A percentile compares a stretch with the other conserved stretches of the same genome.
Conservation (phyloP, 2,329 filamentous ascomycete species). For the Aspergillus cejpii region DNA sequence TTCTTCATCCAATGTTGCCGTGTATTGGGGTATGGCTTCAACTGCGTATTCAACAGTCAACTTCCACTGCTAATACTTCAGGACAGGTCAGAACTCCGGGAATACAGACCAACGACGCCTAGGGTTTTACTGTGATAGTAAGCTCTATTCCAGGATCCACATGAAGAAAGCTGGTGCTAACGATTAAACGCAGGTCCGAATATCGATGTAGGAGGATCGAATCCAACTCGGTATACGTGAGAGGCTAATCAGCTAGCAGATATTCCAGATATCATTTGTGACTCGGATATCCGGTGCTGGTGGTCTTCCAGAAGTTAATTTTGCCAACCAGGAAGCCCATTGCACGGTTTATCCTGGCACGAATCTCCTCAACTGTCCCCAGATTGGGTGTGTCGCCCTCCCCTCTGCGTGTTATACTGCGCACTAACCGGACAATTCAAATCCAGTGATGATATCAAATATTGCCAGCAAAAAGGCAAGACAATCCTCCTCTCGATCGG, state of each 20-base stretch:
- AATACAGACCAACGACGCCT: conserved; percentile 49
- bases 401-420: neutral
- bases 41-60: neutral
- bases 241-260: conserved; percentile 38
- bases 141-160: conserved; percentile 21
- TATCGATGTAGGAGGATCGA: neutral
- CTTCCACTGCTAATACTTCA: neutral
- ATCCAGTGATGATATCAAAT: conserved; percentile 42
- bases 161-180: neutral
- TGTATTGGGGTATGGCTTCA: conserved; percentile 1
- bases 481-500: conserved; percentile 67
- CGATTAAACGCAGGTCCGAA: neutral
- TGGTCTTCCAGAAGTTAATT: conserved; percentile 52
- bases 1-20: conserved; percentile 1
- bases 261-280: conserved; percentile 61
- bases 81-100: conserved; percentile 54
- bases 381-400: conserved; percentile 52
- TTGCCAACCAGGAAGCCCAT: conserved; percentile 57
- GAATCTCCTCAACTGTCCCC: conserved; percentile 53
- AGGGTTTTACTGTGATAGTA: conserved; percentile 54
- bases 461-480: conserved; percentile 61
- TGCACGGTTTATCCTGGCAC: conserved; percentile 56
- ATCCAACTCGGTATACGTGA: conserved; percentile 9
- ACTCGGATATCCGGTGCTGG: conserved; percentile 49
- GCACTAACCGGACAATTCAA: neutral